A percentile compares a stretch with the other conserved stretches of the same genome.
These are phyloP conservation scores for Vinca major DNA, from an alignment of 305 asterid genomes.

Conservation along the genomic window DNA sequence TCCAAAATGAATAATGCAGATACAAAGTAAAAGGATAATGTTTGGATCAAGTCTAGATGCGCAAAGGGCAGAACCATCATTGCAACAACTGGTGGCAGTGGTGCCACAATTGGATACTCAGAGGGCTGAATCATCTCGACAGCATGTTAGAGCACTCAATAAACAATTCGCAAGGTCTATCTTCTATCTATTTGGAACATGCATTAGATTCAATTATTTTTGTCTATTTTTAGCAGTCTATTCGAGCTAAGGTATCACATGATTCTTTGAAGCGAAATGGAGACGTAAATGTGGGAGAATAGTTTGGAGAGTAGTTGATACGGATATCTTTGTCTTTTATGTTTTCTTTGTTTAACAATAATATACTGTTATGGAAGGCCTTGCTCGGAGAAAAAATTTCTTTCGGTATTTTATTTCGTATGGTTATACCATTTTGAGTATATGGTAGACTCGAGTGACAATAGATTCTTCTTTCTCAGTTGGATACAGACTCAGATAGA, in stretches of 20 bases:
- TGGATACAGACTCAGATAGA: slow-evolving; percentile 80
- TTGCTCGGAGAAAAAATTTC: too few relatives aligned
- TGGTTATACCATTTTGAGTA: neutral
- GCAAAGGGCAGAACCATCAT: slow-evolving; percentile 44
- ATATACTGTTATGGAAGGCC: neutral
- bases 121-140: slow-evolving; percentile 78
- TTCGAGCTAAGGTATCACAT: neutral
- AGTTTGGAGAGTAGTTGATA: neutral
- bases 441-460: neutral
- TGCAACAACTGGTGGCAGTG: slow-evolving; percentile 15
- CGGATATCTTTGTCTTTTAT: neutral
- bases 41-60: slow-evolving; percentile 42
- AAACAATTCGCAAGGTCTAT: slow-evolving; percentile 77
- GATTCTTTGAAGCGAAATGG: neutral
- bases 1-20: slow-evolving; percentile 26
- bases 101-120: slow-evolving; percentile 48
- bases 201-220: slow-evolving; percentile 5
- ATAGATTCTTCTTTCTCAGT: slow-evolving; percentile 30
- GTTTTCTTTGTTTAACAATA: neutral
- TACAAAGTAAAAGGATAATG: slow-evolving; percentile 57
- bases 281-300: neutral
- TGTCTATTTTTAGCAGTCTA: neutral
- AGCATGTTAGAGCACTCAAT: slow-evolving; percentile 94
- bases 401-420: neutral
- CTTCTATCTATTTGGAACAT: slow-evolving; percentile 4